phyloP scores from a whole-genome alignment of 2,329 filamentous ascomycete genomes.

The Aspergillus sclerotialis region DNA sequence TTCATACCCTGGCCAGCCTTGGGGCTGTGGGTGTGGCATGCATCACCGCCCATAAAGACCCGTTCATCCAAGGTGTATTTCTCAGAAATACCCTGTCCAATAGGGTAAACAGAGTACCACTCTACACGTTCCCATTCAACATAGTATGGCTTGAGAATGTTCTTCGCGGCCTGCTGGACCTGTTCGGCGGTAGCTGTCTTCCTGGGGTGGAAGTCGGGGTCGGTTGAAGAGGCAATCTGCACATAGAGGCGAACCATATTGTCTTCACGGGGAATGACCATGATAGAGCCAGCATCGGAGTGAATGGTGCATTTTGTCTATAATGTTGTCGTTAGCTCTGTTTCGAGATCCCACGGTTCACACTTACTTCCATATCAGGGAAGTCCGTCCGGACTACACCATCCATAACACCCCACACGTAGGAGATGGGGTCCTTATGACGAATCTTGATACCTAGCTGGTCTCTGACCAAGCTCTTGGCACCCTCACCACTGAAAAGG shows the following conservation, averaged over 20 bases:
- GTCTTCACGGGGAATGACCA: slow-evolving; percentile 51
- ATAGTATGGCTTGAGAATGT: slow-evolving; percentile 54
- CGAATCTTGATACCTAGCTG: slow-evolving; percentile 60
- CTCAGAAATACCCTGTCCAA: slow-evolving; percentile 60
- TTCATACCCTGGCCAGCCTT: slow-evolving; percentile 62
- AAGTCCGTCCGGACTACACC: slow-evolving; percentile 58
- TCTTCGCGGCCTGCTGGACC: slow-evolving; percentile 51
- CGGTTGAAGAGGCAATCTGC: slow-evolving; percentile 57
- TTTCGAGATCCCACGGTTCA: no score
- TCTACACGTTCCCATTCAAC: slow-evolving; percentile 59
- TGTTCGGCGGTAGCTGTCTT: slow-evolving; percentile 54
- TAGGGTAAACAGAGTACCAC: slow-evolving; percentile 61
- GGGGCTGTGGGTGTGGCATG: slow-evolving; percentile 57
- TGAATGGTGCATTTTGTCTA: slow-evolving; percentile 63
- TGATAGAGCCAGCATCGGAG: slow-evolving; percentile 57
- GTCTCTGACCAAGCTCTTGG: slow-evolving; percentile 54
- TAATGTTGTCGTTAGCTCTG: no score
- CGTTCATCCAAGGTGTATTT: slow-evolving; percentile 58
- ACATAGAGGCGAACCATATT: slow-evolving; percentile 46
- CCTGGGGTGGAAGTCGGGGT: slow-evolving; percentile 54
- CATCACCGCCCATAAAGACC: slow-evolving; percentile 60
- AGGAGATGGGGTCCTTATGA: slow-evolving; percentile 57
- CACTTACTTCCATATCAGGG: slow-evolving; percentile 53
- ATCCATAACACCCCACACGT: slow-evolving; percentile 63
- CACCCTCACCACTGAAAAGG: slow-evolving; percentile 57